Evolutionary conservation across 2,329 filamentous ascomycete genomes (phyloP).

Genomic region (Diaporthe capsici): DNA sequence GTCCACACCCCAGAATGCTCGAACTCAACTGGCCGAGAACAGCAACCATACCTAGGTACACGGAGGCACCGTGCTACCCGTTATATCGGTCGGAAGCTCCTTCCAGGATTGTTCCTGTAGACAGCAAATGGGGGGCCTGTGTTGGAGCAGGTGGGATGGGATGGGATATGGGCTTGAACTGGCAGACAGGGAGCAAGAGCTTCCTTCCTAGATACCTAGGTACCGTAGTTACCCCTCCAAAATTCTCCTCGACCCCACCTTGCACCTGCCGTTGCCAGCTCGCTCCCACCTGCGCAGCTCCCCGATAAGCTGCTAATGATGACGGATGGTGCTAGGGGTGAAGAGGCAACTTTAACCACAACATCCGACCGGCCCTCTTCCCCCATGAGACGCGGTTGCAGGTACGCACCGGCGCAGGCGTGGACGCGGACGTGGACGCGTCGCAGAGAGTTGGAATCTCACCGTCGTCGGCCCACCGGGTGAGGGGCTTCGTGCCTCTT

Average conservation of each 20-base stretch:
- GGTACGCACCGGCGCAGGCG: background rate
- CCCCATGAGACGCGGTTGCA: background rate
- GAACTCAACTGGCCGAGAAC: constrained; percentile 9
- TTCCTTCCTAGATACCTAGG: background rate
- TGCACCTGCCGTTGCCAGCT: background rate
- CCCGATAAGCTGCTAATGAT: constrained; percentile 21
- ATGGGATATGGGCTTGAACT: background rate
- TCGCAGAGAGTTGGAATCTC: background rate
- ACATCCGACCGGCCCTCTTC: background rate
- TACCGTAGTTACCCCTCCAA: constrained; percentile 32
- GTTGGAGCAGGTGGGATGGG: constrained; percentile 45
- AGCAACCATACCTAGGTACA: background rate
- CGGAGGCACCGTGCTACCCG: background rate
- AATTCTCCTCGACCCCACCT: constrained; percentile 25
- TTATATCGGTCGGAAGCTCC: background rate
- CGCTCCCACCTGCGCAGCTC: constrained; percentile 1
- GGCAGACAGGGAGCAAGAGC: background rate
- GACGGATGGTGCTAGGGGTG: background rate
- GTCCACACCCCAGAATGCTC: constrained; percentile 7
- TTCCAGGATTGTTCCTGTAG: background rate
- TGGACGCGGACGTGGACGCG: background rate
- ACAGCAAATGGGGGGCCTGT: constrained; percentile 48
- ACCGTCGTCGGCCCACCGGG: background rate
- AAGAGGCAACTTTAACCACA: background rate
- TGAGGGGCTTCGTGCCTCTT: background rate